Conservation (phyloP, 306 rosid genomes). For the Trichosanthes cucumerina region DNA sequence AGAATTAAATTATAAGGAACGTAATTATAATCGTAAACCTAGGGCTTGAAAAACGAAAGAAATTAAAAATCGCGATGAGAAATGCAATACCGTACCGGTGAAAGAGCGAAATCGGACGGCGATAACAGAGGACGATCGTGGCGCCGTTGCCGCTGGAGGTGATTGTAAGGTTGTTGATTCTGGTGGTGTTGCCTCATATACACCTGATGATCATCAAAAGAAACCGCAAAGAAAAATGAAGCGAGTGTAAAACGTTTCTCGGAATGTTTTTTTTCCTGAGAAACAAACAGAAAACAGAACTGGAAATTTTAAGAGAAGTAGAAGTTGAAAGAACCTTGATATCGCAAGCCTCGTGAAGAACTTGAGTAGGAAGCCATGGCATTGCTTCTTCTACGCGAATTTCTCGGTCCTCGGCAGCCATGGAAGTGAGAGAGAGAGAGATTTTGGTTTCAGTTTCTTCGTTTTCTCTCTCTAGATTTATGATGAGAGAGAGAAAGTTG, state of each 20-base stretch:
- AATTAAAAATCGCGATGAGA: neutral
- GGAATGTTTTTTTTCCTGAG: neutral
- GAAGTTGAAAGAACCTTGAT: slow-evolving; percentile 22
- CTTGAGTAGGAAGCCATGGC: slow-evolving; percentile 50
- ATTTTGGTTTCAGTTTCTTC: neutral
- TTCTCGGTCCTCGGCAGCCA: slow-evolving; percentile 36
- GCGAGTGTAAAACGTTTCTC: neutral
- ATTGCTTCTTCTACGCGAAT: slow-evolving; percentile 50
- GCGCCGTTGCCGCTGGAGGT: slow-evolving; percentile 2
- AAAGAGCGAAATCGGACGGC: slow-evolving; percentile 14
- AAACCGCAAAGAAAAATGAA: neutral
- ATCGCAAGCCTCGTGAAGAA: slow-evolving; percentile 32
- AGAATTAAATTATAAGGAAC: neutral
- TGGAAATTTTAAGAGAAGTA: neutral
- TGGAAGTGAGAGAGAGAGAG: slow-evolving; percentile 15
- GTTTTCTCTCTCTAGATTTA: neutral
- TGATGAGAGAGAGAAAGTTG: slow-evolving; percentile 18
- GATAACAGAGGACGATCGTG: slow-evolving; percentile 4
- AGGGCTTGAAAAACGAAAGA: neutral
- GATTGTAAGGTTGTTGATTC: neutral
- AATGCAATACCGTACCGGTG: slow-evolving; percentile 1
- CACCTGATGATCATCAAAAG: neutral
- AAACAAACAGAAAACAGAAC: neutral
- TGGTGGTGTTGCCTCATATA: slow-evolving; percentile 7
- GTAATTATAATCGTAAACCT: neutral